A percentile compares a stretch with the other conserved stretches of the same genome.
Conservation (phyloP, 805 yeast species). For the Pichia occidentalis region DNA sequence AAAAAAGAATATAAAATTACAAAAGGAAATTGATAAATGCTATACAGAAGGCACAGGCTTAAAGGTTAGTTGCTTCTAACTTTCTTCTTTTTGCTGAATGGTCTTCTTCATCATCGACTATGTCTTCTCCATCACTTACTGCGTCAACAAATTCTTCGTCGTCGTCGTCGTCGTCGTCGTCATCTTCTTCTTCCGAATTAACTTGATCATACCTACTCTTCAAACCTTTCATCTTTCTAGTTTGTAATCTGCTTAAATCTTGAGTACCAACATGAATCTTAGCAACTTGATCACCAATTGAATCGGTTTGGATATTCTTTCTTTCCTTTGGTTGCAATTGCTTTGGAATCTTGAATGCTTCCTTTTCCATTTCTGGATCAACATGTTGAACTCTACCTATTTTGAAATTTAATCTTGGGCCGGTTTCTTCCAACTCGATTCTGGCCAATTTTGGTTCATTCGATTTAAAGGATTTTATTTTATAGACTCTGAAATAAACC, state of each 20-base stretch:
- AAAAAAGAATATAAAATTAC: too few species aligned
- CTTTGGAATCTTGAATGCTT: slow-evolving; percentile 74
- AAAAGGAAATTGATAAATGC: too few species aligned
- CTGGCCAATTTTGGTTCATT: slow-evolving; percentile 83
- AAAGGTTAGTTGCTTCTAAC: slow-evolving; percentile 9
- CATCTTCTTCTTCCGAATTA: slow-evolving; percentile 44
- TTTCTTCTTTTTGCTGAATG: slow-evolving; percentile 25
- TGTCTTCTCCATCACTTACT: slow-evolving; percentile 15
- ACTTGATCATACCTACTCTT: slow-evolving; percentile 79
- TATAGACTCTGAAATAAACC: slow-evolving; percentile 86
- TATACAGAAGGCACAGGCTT: too few species aligned
- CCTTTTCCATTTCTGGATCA: slow-evolving; percentile 83
- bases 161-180: slow-evolving; percentile 22
- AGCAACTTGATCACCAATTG: slow-evolving; percentile 95
- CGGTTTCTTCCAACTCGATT: slow-evolving; percentile 89
- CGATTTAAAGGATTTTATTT: slow-evolving; percentile 70
- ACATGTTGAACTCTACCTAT: slow-evolving; percentile 82
- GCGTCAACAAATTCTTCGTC: slow-evolving; percentile 26
- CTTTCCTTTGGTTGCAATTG: slow-evolving; percentile 74
- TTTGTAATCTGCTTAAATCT: slow-evolving; percentile 83
- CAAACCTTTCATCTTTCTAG: slow-evolving; percentile 98
- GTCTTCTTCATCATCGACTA: slow-evolving; percentile 10
- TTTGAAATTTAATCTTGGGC: slow-evolving; percentile 90
- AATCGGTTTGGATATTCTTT: slow-evolving; percentile 84
- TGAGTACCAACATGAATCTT: slow-evolving; percentile 95